These are phyloP conservation scores for Fusarium transvaalense DNA, from an alignment of 2,329 filamentous ascomycete species.

Conservation along the genomic window DNA sequence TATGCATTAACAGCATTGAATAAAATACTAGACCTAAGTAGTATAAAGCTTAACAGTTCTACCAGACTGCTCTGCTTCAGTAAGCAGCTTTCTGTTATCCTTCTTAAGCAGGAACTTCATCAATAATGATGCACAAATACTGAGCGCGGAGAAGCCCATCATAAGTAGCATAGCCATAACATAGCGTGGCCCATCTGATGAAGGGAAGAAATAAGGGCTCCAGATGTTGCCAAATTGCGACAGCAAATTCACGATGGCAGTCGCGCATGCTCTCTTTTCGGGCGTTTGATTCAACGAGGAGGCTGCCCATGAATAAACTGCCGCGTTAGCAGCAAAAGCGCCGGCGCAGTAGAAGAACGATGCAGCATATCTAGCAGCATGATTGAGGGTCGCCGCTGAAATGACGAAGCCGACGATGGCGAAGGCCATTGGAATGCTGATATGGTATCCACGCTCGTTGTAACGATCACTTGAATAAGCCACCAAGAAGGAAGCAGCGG, in stretches of 20 bases:
- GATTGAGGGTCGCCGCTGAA: slow-evolving; percentile 40
- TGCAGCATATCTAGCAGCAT: slow-evolving; percentile 34
- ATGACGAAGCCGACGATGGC: slow-evolving; percentile 42
- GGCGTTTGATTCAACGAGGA: slow-evolving; percentile 42
- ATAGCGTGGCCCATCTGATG: slow-evolving; percentile 43
- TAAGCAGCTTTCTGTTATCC: neutral
- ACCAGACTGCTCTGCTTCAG: neutral
- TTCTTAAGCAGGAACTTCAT: slow-evolving; percentile 1
- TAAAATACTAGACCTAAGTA: neutral
- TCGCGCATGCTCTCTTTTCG: slow-evolving; percentile 45
- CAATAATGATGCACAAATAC: neutral
- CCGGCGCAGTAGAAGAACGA: slow-evolving; percentile 44
- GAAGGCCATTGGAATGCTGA: slow-evolving; percentile 30
- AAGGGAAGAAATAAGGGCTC: slow-evolving; percentile 48
- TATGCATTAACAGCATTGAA: too few species aligned
- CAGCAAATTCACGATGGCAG: slow-evolving; percentile 43
- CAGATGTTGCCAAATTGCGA: slow-evolving; percentile 45
- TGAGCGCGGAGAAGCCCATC: slow-evolving; percentile 28
- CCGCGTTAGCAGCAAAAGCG: slow-evolving; percentile 32
- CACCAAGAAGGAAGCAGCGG: slow-evolving; percentile 25
- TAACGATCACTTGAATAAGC: slow-evolving; percentile 39
- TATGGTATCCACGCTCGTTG: slow-evolving; percentile 43
- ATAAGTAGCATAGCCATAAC: slow-evolving; percentile 44
- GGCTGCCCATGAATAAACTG: slow-evolving; percentile 38
- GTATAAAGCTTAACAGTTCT: neutral